These are phyloP conservation scores for Podaxis sp. DNA, from an alignment of 768 basidiomycete genomes.

Conservation along the genomic window DNA sequence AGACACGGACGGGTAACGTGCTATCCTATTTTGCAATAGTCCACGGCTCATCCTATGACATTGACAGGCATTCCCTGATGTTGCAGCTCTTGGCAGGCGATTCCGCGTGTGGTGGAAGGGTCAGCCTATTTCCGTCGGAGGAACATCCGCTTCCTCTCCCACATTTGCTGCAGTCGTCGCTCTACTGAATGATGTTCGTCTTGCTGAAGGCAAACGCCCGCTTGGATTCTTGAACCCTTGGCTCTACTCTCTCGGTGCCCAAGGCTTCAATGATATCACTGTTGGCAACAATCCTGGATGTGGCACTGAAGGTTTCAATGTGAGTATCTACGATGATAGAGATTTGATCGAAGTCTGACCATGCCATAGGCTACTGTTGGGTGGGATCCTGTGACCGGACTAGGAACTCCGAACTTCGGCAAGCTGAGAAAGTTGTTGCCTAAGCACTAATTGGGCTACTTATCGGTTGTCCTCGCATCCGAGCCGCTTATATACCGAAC, in stretches of 20 bases:
- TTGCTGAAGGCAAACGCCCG: constrained; percentile 38
- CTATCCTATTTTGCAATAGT: not conserved
- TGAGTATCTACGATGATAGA: constrained; percentile 29
- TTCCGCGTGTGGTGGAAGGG: constrained; percentile 52
- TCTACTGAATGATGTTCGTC: constrained; percentile 63
- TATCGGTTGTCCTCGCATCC: not conserved
- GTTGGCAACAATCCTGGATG: constrained; percentile 57
- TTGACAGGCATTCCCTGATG: constrained; percentile 59
- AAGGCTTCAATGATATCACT: constrained; percentile 59
- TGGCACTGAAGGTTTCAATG: constrained; percentile 66
- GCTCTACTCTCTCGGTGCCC: constrained; percentile 42
- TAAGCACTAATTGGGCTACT: not conserved
- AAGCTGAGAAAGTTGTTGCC: constrained; percentile 40
- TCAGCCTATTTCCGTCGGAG: constrained; percentile 38
- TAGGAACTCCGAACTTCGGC: constrained; percentile 63
- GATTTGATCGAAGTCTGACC: not conserved
- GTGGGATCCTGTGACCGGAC: constrained; percentile 62
- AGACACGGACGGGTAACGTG: constrained; percentile 52
- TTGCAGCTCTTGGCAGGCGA: constrained; percentile 54
- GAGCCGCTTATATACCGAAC: not conserved
- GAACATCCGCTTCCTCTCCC: constrained; percentile 68
- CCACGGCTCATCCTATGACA: not conserved
- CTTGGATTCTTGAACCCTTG: constrained; percentile 73
- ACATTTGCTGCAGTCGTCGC: constrained; percentile 65
- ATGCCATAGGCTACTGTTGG: constrained; percentile 39